These are phyloP conservation scores for Ophiostoma himal-ulmi DNA, from an alignment of 2,329 filamentous ascomycete species.

Conservation along the genomic window DNA sequence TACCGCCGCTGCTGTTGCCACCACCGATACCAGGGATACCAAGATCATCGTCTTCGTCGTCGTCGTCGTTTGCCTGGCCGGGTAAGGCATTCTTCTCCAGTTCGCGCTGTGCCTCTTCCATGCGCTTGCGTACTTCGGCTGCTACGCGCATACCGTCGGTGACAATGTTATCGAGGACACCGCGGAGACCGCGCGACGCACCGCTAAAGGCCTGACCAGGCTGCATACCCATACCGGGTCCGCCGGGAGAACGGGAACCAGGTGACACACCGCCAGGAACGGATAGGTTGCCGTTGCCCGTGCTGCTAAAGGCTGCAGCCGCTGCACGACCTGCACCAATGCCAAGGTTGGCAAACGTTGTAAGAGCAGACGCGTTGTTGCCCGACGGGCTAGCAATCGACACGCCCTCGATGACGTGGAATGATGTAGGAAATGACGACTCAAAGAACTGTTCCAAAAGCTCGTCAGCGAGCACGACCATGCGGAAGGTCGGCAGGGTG, in stretches of 20 bases:
- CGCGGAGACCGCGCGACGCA: slow-evolving; percentile 70
- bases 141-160: slow-evolving; percentile 96
- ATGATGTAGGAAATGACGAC: slow-evolving; percentile 85
- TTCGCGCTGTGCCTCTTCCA: slow-evolving; percentile 93
- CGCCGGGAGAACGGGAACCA: neutral
- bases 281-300: slow-evolving; percentile 31
- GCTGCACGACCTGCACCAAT: slow-evolving; percentile 35
- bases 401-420: slow-evolving; percentile 70
- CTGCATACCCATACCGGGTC: neutral
- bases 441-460: slow-evolving; percentile 96
- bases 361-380: slow-evolving; percentile 63
- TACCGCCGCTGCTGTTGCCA: slow-evolving; percentile 27
- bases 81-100: slow-evolving; percentile 75
- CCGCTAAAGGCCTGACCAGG: slow-evolving; percentile 35
- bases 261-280: slow-evolving; percentile 41
- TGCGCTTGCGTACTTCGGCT: slow-evolving; percentile 80
- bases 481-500: slow-evolving; percentile 93
- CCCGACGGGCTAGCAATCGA: slow-evolving; percentile 34
- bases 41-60: slow-evolving; percentile 37
- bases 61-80: slow-evolving; percentile 57
- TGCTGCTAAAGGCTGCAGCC: slow-evolving; percentile 37
- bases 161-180: slow-evolving; percentile 94
- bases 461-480: slow-evolving; percentile 96
- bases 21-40: slow-evolving; percentile 15
- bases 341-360: slow-evolving; percentile 72